Percentiles rank a stretch among this genome's conserved stretches.
Evolutionary conservation across 2,329 filamentous ascomycete species (phyloP).

Genomic region (Cucurbitaria berberidis): DNA sequence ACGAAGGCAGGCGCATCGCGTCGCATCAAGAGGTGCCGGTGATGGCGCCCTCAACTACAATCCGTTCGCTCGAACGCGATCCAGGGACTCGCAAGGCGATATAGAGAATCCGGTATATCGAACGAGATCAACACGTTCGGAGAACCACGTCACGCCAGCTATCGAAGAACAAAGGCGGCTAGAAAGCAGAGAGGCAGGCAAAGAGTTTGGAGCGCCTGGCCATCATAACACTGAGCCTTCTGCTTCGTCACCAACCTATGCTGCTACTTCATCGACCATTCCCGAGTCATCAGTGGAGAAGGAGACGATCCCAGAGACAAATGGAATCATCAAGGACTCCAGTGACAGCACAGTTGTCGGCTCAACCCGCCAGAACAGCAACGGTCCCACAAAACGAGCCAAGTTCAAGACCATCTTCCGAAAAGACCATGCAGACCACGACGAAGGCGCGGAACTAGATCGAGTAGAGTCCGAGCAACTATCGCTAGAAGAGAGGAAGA

Average conservation of each 20-base stretch:
- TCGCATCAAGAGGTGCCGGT: constrained; percentile 35
- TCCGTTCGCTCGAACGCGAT: constrained; percentile 40
- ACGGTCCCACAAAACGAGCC: constrained; percentile 27
- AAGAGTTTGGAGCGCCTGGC: constrained; percentile 36
- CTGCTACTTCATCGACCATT: constrained; percentile 10
- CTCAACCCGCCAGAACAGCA: constrained; percentile 13
- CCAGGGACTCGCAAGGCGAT: constrained; percentile 33
- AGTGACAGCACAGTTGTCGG: constrained; percentile 32
- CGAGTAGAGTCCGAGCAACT: constrained; percentile 32
- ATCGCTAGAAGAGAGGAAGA: constrained; percentile 40
- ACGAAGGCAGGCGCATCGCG: constrained; percentile 45
- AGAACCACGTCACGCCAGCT: constrained; percentile 25
- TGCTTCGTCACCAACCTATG: constrained; percentile 27
- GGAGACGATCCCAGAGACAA: constrained; percentile 10
- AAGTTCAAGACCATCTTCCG: constrained; percentile 44
- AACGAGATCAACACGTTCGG: constrained; percentile 27
- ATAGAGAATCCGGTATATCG: constrained; percentile 35
- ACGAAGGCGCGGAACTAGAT: constrained; percentile 21
- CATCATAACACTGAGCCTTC: constrained; percentile 41
- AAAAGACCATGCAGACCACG: constrained; percentile 30
- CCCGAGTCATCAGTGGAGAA: constrained; percentile 15
- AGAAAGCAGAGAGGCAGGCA: constrained; percentile 32
- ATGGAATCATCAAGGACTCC: constrained; percentile 24
- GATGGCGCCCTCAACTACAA: constrained; percentile 41
- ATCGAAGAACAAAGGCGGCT: constrained; percentile 35